Conservation (phyloP, 2,329 filamentous ascomycete genomes). For the Colletotrichum euphorbiae region DNA sequence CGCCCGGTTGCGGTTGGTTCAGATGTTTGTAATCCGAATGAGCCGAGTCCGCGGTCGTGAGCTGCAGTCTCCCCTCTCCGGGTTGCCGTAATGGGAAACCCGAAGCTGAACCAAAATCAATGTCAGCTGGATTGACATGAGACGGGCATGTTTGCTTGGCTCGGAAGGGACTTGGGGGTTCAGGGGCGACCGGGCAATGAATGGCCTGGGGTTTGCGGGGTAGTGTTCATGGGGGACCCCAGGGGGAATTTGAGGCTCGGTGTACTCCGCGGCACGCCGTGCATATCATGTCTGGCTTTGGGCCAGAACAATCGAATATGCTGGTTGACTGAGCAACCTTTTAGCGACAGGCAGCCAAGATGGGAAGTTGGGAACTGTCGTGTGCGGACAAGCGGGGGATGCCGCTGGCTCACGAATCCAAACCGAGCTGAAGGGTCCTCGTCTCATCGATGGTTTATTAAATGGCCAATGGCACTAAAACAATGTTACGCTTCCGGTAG, state of each 20-base stretch:
- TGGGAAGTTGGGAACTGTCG: neutral
- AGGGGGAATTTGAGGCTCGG: slow-evolving; percentile 6
- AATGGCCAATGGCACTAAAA: too few species aligned
- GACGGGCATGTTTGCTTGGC: neutral
- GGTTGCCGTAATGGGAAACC: slow-evolving; percentile 27
- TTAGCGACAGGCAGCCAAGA: neutral
- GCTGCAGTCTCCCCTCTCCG: slow-evolving; percentile 8
- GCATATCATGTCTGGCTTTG: neutral
- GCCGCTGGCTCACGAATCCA: neutral
- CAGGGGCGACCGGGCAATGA: slow-evolving; percentile 2
- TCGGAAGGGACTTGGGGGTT: neutral
- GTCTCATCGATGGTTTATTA: too few species aligned
- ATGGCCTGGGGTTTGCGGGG: slow-evolving; percentile 27
- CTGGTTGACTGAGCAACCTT: neutral
- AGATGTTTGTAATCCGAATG: neutral
- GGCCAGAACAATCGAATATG: neutral
- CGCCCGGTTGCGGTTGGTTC: neutral
- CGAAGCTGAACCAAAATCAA: neutral
- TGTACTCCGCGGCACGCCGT: neutral
- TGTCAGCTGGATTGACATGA: neutral
- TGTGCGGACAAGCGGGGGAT: neutral
- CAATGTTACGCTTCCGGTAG: too few species aligned
- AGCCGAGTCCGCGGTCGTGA: neutral
- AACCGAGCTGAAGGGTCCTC: neutral
- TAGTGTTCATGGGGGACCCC: slow-evolving; percentile 6